Conservation (phyloP, 441 rosid species). For the Isatis lusitanica region DNA sequence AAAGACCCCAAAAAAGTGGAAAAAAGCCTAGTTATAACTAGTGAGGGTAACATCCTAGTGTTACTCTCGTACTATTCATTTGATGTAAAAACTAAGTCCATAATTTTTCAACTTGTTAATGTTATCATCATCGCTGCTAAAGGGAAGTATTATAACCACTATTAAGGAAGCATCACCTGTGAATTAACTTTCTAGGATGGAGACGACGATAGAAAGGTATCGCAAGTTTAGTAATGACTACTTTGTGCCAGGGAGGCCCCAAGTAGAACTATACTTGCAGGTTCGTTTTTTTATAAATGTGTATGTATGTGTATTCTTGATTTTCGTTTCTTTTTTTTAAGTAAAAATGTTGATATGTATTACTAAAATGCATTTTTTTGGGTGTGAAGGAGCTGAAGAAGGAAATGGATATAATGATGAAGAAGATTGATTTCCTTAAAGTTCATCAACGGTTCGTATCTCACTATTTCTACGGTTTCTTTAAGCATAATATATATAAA, state of each 20-base stretch:
- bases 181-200: slow-evolving; percentile 45
- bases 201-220: slow-evolving; percentile 53
- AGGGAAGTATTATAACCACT: not conserved
- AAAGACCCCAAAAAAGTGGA: no score
- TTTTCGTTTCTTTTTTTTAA: not conserved
- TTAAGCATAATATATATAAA: not conserved
- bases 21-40: no score
- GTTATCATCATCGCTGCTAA: not conserved
- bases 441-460: slow-evolving; percentile 45
- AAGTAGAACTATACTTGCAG: slow-evolving; percentile 43
- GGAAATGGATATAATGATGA: slow-evolving; percentile 46
- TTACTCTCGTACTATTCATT: not conserved
- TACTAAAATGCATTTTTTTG: not conserved
- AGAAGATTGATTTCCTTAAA: slow-evolving; percentile 54
- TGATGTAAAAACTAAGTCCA: not conserved
- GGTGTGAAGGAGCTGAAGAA: slow-evolving; percentile 38
- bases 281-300: slow-evolving; percentile 30
- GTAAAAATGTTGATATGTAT: not conserved
- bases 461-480: not conserved
- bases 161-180: not conserved
- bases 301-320: not conserved
- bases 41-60: no score
- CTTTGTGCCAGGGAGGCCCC: slow-evolving; percentile 14
- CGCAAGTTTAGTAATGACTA: slow-evolving; percentile 31
- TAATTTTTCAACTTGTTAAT: not conserved